These are phyloP conservation scores for Epichloe hybrida DNA, from an alignment of 2,329 filamentous ascomycete species.

Conservation along the genomic window DNA sequence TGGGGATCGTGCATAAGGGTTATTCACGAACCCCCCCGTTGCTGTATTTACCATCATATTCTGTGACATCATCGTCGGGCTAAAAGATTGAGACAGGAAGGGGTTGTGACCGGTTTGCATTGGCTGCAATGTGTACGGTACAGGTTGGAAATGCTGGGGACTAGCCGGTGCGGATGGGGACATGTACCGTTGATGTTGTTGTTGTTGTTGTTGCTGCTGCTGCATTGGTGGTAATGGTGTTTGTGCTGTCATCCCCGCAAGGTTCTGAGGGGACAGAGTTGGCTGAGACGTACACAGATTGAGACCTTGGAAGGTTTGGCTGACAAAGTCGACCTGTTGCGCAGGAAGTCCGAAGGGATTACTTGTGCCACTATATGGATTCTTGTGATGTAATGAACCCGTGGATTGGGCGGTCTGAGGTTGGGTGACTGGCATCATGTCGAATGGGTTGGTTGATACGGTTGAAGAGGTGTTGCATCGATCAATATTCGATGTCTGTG, in stretches of 20 bases:
- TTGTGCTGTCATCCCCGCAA: constrained; percentile 34
- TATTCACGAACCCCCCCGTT: constrained; percentile 24
- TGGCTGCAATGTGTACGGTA: constrained; percentile 22
- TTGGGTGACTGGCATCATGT: constrained; percentile 39
- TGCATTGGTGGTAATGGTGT: background rate
- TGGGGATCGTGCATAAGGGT: constrained; percentile 37
- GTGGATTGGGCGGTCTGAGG: constrained; percentile 54
- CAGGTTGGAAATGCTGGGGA: constrained; percentile 25
- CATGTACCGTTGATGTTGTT: constrained; percentile 27
- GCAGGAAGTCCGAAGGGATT: constrained; percentile 55
- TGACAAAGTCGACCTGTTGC: constrained; percentile 30
- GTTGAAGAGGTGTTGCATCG: constrained; percentile 27
- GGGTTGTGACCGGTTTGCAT: constrained; percentile 36
- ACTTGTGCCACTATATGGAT: constrained; percentile 40
- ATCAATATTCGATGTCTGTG: constrained; percentile 16
- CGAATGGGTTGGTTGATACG: constrained; percentile 55
- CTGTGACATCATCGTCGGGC: constrained; percentile 20
- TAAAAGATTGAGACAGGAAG: constrained; percentile 29
- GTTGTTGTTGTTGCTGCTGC: constrained; percentile 22
- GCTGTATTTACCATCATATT: constrained; percentile 27
- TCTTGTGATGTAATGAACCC: constrained; percentile 44
- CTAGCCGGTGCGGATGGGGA: constrained; percentile 29
- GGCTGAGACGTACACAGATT: constrained; percentile 46
- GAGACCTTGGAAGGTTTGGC: constrained; percentile 63
- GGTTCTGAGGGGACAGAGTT: constrained; percentile 46